Percentiles rank a stretch among this genome's conserved stretches.
Conservation (phyloP, 768 basidiomycete species). For the Lentinula boryana region DNA sequence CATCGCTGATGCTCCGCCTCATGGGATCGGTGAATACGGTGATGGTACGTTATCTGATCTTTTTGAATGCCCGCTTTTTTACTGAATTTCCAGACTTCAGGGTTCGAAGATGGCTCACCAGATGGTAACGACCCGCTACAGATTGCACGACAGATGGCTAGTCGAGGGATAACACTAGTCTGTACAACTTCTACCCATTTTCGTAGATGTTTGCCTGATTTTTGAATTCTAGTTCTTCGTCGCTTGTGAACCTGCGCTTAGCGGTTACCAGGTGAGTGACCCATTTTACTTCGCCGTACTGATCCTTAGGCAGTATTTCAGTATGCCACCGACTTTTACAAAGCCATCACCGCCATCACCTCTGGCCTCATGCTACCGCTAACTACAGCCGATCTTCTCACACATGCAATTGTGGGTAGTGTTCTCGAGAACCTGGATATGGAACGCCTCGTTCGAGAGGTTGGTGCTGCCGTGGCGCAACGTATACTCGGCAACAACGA, state of each 20-base stretch:
- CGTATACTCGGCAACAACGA: slow-evolving; percentile 90
- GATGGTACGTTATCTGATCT: slow-evolving; percentile 56
- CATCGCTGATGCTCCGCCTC: slow-evolving; percentile 96
- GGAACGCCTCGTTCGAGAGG: slow-evolving; percentile 93
- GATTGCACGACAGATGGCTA: slow-evolving; percentile 85
- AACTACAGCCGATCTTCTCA: slow-evolving; percentile 89
- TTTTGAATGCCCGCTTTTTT: slow-evolving; percentile 7
- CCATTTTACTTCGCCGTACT: slow-evolving; percentile 2
- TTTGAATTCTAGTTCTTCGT: slow-evolving; percentile 76
- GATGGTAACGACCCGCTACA: slow-evolving; percentile 90
- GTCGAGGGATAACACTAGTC: slow-evolving; percentile 85
- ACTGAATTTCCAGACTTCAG: slow-evolving; percentile 29
- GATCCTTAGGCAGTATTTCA: slow-evolving; percentile 22
- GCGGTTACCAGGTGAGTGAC: slow-evolving; percentile 75
- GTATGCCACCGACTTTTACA: slow-evolving; percentile 94
- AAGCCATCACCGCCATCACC: slow-evolving; percentile 87
- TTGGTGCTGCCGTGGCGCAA: slow-evolving; percentile 88
- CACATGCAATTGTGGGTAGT: slow-evolving; percentile 94
- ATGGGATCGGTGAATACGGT: slow-evolving; percentile 95
- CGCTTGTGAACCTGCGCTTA: slow-evolving; percentile 96
- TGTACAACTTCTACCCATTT: slow-evolving; percentile 18
- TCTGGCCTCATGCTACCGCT: slow-evolving; percentile 95
- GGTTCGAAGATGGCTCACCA: slow-evolving; percentile 91
- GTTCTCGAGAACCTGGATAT: slow-evolving; percentile 98
- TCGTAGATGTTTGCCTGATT: background rate